These are phyloP conservation scores for Schizophyllum amplum DNA, from an alignment of 1,284 basidiomycete genomes.

Conservation along the genomic window DNA sequence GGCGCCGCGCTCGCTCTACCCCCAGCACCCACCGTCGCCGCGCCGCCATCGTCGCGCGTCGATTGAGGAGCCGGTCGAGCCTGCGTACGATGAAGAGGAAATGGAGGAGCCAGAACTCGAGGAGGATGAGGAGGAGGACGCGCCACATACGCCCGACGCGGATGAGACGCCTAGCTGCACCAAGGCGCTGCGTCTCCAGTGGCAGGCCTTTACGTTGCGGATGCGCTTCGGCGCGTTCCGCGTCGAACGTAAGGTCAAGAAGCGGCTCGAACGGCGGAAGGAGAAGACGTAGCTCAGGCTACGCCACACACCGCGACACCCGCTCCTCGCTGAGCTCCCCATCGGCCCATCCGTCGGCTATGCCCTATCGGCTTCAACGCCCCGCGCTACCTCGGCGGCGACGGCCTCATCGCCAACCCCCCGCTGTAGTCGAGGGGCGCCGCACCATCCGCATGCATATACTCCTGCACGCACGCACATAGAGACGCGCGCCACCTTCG, in stretches of 20 bases:
- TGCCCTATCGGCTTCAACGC: neutral
- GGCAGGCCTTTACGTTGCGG: neutral
- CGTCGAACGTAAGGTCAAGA: neutral
- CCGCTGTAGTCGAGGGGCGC: neutral
- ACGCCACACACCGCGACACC: neutral
- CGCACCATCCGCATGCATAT: neutral
- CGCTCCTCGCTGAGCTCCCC: neutral
- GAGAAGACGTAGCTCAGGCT: neutral
- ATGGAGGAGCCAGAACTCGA: neutral
- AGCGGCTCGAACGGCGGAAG: neutral
- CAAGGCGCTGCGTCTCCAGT: neutral
- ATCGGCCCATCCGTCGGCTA: neutral
- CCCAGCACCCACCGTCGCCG: neutral
- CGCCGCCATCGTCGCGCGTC: neutral
- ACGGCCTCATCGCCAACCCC: neutral
- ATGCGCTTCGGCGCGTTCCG: neutral
- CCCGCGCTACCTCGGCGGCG: neutral
- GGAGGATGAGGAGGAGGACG: constrained; percentile 3
- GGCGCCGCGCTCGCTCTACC: neutral
- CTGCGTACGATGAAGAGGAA: neutral
- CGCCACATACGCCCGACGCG: neutral
- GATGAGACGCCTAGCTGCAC: neutral
- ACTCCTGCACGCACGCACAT: neutral
- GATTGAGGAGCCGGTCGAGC: neutral
- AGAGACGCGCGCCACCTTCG: neutral